phyloP scores from a whole-genome alignment of 495 filamentous ascomycete genomes.

The Cenococcum geophilum region DNA sequence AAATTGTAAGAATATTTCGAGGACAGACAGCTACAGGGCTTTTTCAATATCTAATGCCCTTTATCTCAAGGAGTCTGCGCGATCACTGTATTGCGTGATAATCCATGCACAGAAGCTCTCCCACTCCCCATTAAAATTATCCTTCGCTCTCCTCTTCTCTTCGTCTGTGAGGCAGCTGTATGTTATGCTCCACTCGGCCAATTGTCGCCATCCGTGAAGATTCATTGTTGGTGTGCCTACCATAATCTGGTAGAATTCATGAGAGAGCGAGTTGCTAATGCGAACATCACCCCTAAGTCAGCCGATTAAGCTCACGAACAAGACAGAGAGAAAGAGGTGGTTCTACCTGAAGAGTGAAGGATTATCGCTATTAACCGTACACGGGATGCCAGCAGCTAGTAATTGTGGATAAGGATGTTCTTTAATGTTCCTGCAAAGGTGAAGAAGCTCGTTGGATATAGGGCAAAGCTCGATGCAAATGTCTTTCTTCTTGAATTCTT shows the following conservation, averaged over 20 bases:
- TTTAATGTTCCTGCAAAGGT: conserved; percentile 39
- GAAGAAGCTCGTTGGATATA: conserved; percentile 40
- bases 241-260: conserved; percentile 43
- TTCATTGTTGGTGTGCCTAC: conserved; percentile 37
- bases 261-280: conserved; percentile 35
- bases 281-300: conserved; percentile 20
- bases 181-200: conserved; percentile 37
- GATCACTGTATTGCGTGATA: conserved; percentile 18
- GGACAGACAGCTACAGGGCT: no score
- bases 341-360: conserved; percentile 40
- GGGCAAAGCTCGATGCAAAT: conserved; percentile 41
- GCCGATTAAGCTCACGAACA: conserved; percentile 7
- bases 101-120: conserved; percentile 35
- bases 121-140: conserved; percentile 32
- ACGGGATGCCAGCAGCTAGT: conserved; percentile 37
- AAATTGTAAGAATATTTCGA: no score
- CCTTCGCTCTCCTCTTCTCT: conserved; percentile 24
- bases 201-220: conserved; percentile 40
- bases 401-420: conserved; percentile 38
- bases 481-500: conserved; percentile 35
- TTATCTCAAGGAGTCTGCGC: no score
- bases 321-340: conserved; percentile 1
- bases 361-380: conserved; percentile 40
- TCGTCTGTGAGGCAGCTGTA: conserved; percentile 34
- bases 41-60: no score